Evolutionary conservation across 768 basidiomycete species (phyloP).

Genomic region (Crassisporium funariophilum): DNA sequence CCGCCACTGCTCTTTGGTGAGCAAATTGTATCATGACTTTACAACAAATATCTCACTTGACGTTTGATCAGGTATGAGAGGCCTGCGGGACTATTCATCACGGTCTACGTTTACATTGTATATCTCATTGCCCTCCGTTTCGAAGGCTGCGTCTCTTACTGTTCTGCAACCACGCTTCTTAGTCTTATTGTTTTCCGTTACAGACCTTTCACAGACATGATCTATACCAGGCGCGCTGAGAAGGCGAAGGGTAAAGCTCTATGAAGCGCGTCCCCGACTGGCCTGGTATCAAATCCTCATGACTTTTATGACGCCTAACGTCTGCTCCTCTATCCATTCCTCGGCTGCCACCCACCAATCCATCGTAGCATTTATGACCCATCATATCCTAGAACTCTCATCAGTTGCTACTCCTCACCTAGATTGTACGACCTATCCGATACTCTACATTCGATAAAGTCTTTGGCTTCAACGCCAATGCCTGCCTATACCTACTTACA

Average conservation of each 20-base stretch:
- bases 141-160: conserved; percentile 72
- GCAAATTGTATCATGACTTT: conserved; percentile 22
- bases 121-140: conserved; percentile 84
- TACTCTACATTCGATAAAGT: conserved; percentile 15
- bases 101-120: conserved; percentile 78
- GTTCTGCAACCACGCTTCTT: conserved; percentile 8
- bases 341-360: too few species aligned
- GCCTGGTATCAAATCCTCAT: too few species aligned
- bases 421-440: conserved; percentile 14
- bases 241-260: conserved; percentile 26
- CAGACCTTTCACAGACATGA: conserved; percentile 83
- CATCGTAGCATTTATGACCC: too few species aligned
- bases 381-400: too few species aligned
- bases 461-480: conserved; percentile 17
- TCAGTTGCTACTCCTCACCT: not conserved
- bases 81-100: conserved; percentile 81
- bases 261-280: conserved; percentile 10
- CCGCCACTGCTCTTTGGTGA: conserved; percentile 85
- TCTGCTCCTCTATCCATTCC: conserved; percentile 4
- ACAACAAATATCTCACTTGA: conserved; percentile 4
- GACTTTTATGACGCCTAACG: not conserved
- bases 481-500: too few species aligned
- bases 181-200: not conserved
- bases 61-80: conserved; percentile 67
- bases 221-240: conserved; percentile 63